Base-by-base conservation (phyloP, 2,329 filamentous ascomycete species). In the Zasmidium citrigriseum region DNA sequence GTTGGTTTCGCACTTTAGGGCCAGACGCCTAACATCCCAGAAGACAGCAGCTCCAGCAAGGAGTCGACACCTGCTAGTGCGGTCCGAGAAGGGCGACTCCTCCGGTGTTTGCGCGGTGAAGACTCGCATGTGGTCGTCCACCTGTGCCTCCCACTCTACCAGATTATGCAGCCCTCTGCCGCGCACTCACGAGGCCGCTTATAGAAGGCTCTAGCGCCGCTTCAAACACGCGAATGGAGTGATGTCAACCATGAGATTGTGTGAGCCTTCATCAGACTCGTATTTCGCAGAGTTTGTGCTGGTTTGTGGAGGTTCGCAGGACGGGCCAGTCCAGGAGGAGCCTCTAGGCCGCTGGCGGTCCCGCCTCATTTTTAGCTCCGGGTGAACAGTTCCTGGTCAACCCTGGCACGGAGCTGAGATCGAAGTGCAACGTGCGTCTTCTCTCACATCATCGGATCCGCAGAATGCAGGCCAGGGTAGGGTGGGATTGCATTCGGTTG, bases 1-100 rank as follows among this genome's bases (percentile, higher is more conserved):
- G 38, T 58, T 55, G 27, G 58, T 58, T 60, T 61, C 59, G 59
- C 49, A 48, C 46, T 53, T 52, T 24, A 24, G 22, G 45, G 45
- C 58, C 49, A 51, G 16, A 52, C 52, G 27, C 57, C 54, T 45
- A 47, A 11, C 25, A 46, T 24, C 53, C 57, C 45, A 47, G 54
- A 51, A 54, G 47, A 21, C 14, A 45, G 14, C 29, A 18, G 18
- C 45, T 53, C 55, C 59, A 58, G 59, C 47, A 54, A 58, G 55
- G 59, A 58, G 59, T 45, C 18, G 44, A 38, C 54, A 25, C 54
- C 46, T 45, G 34, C 49, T 27, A 45, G 18, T n/a, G 34, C 27
- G 29, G 47, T 50, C 45, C 44, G n/a, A 45, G 41, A 45, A 24
- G 25, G 44, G 49, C 29, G 54, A 46, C 4, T 51, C 44, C 24